These are phyloP conservation scores for Musa troglodytarum DNA, from an alignment of 176 grass and related monocot genomes.

Conservation along the genomic window DNA sequence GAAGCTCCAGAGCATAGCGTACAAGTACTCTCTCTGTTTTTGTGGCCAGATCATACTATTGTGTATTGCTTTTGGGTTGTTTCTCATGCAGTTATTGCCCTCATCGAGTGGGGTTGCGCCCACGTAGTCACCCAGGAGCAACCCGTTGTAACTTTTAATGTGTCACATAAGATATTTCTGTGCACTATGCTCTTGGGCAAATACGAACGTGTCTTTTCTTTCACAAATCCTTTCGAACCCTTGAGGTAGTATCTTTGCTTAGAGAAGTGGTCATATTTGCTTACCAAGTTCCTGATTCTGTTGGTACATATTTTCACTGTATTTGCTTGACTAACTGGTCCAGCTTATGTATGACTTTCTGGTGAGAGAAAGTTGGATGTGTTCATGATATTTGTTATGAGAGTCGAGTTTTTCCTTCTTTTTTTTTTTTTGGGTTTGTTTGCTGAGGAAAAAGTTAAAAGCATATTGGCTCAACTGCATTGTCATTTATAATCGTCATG, in stretches of 20 bases:
- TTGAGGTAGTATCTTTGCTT: not conserved
- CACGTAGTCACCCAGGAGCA: conserved; percentile 25
- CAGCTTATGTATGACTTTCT: not conserved
- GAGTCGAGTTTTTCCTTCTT: too few species aligned
- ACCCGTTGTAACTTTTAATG: not conserved
- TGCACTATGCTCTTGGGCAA: not conserved
- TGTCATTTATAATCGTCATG: too few species aligned
- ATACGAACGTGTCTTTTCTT: not conserved
- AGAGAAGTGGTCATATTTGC: not conserved
- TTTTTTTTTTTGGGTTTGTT: too few species aligned
- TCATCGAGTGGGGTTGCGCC: conserved; percentile 32
- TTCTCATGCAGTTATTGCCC: conserved; percentile 21
- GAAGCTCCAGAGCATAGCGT: conserved; percentile 39
- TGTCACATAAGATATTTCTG: not conserved
- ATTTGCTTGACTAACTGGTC: not conserved
- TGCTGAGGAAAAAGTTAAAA: too few species aligned
- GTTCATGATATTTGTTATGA: not conserved
- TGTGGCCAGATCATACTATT: conserved; percentile 47
- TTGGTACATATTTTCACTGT: not conserved
- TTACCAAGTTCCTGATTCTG: not conserved
- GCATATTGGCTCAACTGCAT: too few species aligned
- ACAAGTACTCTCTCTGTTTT: conserved; percentile 41
- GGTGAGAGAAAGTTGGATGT: not conserved
- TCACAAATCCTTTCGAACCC: not conserved
- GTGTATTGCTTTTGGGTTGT: conserved; percentile 36